A percentile compares a stretch with the other conserved stretches of the same genome.
phyloP scores from a whole-genome alignment of 805 yeast genomes.

The Barnettozyma sucrosica region DNA sequence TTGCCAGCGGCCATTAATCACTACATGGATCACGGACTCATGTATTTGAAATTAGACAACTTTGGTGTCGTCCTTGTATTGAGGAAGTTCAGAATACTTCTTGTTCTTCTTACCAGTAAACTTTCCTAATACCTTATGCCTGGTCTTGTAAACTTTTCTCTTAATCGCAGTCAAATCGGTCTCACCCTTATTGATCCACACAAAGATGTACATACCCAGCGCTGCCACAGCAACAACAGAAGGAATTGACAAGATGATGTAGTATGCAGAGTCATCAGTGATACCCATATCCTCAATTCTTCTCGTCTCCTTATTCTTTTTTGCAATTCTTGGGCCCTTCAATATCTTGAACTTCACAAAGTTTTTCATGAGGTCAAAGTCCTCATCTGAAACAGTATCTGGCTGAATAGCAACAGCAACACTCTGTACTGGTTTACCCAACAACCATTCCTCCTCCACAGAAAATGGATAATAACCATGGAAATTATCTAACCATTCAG shows the following conservation, averaged over 20 bases:
- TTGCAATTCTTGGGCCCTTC: slow-evolving; percentile 36
- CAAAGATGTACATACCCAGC: slow-evolving; percentile 59
- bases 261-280: slow-evolving; percentile 45
- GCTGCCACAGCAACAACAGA: slow-evolving; percentile 55
- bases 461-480: slow-evolving; percentile 63
- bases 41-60: slow-evolving; percentile 1
- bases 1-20: not conserved
- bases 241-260: slow-evolving; percentile 64
- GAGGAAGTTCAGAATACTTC: slow-evolving; percentile 37
- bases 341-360: slow-evolving; percentile 45
- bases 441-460: slow-evolving; percentile 59
- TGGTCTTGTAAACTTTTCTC: slow-evolving; percentile 28
- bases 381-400: slow-evolving; percentile 56
- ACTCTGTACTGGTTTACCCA: slow-evolving; percentile 44
- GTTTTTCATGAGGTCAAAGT: slow-evolving; percentile 47
- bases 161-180: slow-evolving; percentile 46
- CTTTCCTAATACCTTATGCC: slow-evolving; percentile 36
- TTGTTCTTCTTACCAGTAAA: slow-evolving; percentile 33
- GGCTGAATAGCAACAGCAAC: slow-evolving; percentile 73
- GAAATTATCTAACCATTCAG: slow-evolving; percentile 64
- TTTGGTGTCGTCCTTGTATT: slow-evolving; percentile 24
- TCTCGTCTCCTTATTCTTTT: slow-evolving; percentile 37
- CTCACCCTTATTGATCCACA: slow-evolving; percentile 48
- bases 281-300: slow-evolving; percentile 41
- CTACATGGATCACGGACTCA: not conserved